These are phyloP conservation scores for Amanita jacksonii DNA, from an alignment of 768 basidiomycete species.

Conservation along the genomic window DNA sequence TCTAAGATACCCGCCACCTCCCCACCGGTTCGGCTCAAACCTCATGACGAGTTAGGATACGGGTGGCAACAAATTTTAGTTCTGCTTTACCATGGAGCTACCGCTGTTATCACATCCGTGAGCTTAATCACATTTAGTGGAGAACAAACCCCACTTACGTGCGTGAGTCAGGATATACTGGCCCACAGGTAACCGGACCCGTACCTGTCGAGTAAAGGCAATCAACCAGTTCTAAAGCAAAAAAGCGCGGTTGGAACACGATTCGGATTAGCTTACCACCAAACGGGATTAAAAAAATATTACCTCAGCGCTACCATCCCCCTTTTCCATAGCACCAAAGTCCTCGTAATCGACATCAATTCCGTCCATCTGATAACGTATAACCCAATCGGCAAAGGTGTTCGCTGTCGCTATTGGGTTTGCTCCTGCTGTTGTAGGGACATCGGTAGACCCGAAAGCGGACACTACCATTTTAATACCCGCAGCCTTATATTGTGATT, in stretches of 20 bases:
- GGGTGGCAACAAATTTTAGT: no score
- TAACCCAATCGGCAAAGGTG: constrained; percentile 57
- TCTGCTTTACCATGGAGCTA: constrained; percentile 36
- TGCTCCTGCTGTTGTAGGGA: constrained; percentile 47
- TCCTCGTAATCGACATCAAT: constrained; percentile 76
- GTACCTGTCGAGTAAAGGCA: constrained; percentile 43
- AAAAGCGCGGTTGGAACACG: no score
- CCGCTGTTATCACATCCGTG: constrained; percentile 22
- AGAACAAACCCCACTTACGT: constrained; percentile 20
- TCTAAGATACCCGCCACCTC: constrained; percentile 43
- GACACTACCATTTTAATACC: constrained; percentile 60
- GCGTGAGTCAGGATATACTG: constrained; percentile 46
- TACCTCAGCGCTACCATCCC: constrained; percentile 43
- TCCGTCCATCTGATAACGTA: constrained; percentile 51
- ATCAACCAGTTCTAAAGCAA: constrained; percentile 41
- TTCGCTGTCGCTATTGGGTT: constrained; percentile 56
- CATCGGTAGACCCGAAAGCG: constrained; percentile 48
- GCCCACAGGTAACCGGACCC: constrained; percentile 36
- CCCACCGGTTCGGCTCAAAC: constrained; percentile 33
- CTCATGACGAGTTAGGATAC: no score
- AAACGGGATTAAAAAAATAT: constrained; percentile 39
- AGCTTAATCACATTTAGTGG: constrained; percentile 11
- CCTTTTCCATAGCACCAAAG: constrained; percentile 47
- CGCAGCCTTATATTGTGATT: constrained; percentile 42
- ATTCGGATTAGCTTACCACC: no score